phyloP scores from a whole-genome alignment of 192 early-diverging fungal species.

The Coemansia sp. region DNA sequence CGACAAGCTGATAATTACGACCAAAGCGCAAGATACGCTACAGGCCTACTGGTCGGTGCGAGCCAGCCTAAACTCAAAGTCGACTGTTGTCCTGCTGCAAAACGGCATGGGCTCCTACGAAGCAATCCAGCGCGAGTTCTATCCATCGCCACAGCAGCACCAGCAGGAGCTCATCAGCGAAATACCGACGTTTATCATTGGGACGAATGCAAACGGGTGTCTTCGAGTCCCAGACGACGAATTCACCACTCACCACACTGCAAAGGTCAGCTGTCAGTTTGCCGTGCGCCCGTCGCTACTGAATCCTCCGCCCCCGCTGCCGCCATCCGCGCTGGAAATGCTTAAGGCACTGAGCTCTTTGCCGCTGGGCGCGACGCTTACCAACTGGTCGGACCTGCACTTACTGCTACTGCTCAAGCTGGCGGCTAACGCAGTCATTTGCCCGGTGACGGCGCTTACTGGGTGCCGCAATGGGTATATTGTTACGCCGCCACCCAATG shows the following conservation, averaged over 20 bases:
- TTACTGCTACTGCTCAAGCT: slow-evolving; percentile 56
- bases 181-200: slow-evolving; percentile 53
- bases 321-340: slow-evolving; percentile 19
- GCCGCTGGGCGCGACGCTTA: slow-evolving; percentile 30
- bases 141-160: slow-evolving; percentile 13
- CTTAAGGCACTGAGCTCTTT: slow-evolving; percentile 26
- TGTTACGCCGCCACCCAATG: slow-evolving; percentile 16
- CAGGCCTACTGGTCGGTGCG: slow-evolving; percentile 54
- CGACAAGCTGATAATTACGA: slow-evolving; percentile 57
- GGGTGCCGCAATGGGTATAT: slow-evolving; percentile 59
- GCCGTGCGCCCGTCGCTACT: slow-evolving; percentile 28
- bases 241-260: slow-evolving; percentile 59
- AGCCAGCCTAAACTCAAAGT: slow-evolving; percentile 49
- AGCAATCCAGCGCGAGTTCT: slow-evolving; percentile 45
- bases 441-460: slow-evolving; percentile 62
- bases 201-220: slow-evolving; percentile 60
- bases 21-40: slow-evolving; percentile 65
- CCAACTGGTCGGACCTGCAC: slow-evolving; percentile 50
- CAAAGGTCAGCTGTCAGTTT: slow-evolving; percentile 54
- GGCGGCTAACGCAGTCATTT: slow-evolving; percentile 65
- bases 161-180: slow-evolving; percentile 13
- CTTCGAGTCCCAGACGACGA: slow-evolving; percentile 39
- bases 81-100: slow-evolving; percentile 62
- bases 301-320: slow-evolving; percentile 6
- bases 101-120: slow-evolving; percentile 67